A percentile compares a stretch with the other conserved stretches of the same genome.
phyloP scores from a whole-genome alignment of 140 eudicot genomes.

The Stevia rebaudiana region DNA sequence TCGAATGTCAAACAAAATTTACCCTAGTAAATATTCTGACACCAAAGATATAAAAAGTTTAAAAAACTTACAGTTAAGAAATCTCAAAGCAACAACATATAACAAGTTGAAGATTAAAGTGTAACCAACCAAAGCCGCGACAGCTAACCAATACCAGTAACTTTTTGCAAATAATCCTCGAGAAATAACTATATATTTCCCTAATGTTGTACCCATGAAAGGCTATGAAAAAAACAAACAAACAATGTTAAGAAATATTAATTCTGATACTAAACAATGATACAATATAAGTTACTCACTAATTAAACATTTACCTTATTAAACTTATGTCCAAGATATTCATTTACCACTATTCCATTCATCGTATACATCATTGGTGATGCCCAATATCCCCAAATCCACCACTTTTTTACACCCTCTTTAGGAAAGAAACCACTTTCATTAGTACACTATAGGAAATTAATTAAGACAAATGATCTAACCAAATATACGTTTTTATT shows the following conservation, averaged over 20 bases:
- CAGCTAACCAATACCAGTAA: conserved; percentile 72
- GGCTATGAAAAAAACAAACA: conserved; percentile 4
- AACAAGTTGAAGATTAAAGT: conserved; percentile 39
- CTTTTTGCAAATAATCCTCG: conserved; percentile 47
- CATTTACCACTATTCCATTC: conserved; percentile 59
- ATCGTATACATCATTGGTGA: conserved; percentile 67
- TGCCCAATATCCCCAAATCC: conserved; percentile 63
- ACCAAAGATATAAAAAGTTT: not conserved
- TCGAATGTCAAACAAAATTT: not conserved
- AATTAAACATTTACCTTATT: conserved; percentile 15
- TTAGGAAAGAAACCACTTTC: not conserved
- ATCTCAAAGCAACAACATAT: conserved; percentile 26
- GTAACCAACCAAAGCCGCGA: conserved; percentile 48
- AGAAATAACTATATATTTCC: conserved; percentile 29
- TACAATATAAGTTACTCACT: not conserved
- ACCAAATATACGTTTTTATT: not conserved
- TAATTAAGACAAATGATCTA: no score
- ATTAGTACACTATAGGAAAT: not conserved
- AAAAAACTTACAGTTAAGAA: conserved; percentile 46
- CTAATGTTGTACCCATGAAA: conserved; percentile 22
- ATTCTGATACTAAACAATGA: not conserved
- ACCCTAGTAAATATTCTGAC: not conserved
- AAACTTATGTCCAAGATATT: conserved; percentile 50
- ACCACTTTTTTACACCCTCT: conserved; percentile 58
- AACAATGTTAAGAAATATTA: not conserved